Evolutionary conservation across 2,329 filamentous ascomycete species (phyloP), one percentile per base, ranked within the genome.

Genomic region (Exophiala sideris): DNA sequence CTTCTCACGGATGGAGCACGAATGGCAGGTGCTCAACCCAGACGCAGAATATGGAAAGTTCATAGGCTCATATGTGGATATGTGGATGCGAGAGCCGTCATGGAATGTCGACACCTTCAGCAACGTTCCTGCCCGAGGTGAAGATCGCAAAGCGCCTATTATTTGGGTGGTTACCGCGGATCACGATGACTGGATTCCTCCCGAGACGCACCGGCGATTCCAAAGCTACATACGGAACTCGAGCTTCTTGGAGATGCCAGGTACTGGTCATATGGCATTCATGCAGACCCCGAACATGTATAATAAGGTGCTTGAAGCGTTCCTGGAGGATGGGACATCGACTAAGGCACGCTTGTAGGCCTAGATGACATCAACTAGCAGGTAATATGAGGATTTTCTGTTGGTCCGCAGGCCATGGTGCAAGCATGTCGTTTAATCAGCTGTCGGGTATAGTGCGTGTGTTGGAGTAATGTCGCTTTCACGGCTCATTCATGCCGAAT

Each of bases 131-230:
- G 16, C 42, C 24, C 14, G 48, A 24, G 48, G 48, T 2, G 36
- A 50, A 9, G 16, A 14, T 20, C 33, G 21, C 8, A 36, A 33
- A n/a, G 48, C 48, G 12, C 48, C 48, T 8, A 50, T 50, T 32
- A 36, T 50, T 6, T 50, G 48, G 48, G 36, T 50, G 8, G 48
- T 50, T 12, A 50, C 48, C 3, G 48, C 36, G 5, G 48, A 50
- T 34, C 40, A 42, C 24, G 48, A 50, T 20, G 48, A 44, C 12
- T 48, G 45, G 45, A 48, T 48, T 39, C 45, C 45, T 7, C 45
- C 45, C 12, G 45, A 38, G n/a, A 39, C 33, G 6, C 45, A 48
- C 9, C 33, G 38, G 5, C 45, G 45, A 14, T 18, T 48, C 6
- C n/a, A 33, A 6, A 48, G 12, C 10, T 48, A 38, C 45, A 48